Evolutionary conservation across 1,284 basidiomycete genomes (phyloP), one percentile per base, ranked within the genome.

Genomic region (Polyporus tsugae): DNA sequence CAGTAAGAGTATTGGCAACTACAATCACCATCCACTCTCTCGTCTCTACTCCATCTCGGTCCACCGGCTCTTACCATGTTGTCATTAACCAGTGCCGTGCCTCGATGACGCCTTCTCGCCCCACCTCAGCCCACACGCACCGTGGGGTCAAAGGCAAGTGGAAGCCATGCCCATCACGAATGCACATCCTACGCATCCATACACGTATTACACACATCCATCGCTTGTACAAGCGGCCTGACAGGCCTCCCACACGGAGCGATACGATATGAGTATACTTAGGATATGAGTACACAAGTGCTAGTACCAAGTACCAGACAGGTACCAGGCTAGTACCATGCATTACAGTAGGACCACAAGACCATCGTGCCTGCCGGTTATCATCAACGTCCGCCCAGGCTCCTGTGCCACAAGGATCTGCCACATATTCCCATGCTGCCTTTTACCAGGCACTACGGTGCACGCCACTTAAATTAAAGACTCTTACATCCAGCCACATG

Each of bases 401-500:
- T 19, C 3, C 46, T 11, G 46, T 11, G 22, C 22, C 22, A 52
- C 46, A 9, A 52, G 22, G 46, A 52, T 52, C 46, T 52, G 46
- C 46, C 46, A 25, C 22, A 25, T 52, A 52, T 52, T 52, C 46
- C 46, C 46, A 52, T 52, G 46, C 46, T 52, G 46, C 22, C 6
- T 11, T 25, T 22, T 22, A 52, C 22, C 52, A 55, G 33, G 29
- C 52, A 55, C 52, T n/a, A n/a, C n/a, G n/a, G n/a, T n/a, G n/a
- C n/a, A n/a, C n/a, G n/a, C n/a, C n/a, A n/a, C n/a, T n/a, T n/a
- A n/a, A n/a, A n/a, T n/a, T n/a, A n/a, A n/a, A n/a, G n/a, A n/a
- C n/a, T 25, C 11, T 22, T 22, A 13, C 5, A 29, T 52, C 46
- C 46, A 13, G 10, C 22, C 22, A 52, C 46, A 22, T 22, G 13